Evolutionary conservation across 352 stramenopile genomes (phyloP).

Genomic region (Phytophthora vignae): DNA sequence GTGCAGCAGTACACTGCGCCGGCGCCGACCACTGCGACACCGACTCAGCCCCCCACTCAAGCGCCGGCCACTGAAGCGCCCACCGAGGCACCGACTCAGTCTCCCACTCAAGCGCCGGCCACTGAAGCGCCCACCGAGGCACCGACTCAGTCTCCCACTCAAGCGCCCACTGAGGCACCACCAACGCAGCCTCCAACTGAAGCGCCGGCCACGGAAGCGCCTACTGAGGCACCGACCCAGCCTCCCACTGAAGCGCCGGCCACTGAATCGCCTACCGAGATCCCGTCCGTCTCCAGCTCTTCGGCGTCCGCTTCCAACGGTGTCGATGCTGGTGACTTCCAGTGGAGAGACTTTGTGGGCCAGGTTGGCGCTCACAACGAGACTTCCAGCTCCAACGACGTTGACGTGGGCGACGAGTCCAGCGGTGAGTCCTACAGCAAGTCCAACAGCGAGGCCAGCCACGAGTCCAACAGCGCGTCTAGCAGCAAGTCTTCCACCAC

Average conservation of each 20-base stretch:
- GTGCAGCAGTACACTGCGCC: slow-evolving; percentile 29
- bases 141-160: not conserved
- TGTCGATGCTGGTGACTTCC: slow-evolving; percentile 23
- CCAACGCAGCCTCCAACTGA: not conserved
- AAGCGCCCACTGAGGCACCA: no score
- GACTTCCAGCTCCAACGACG: slow-evolving; percentile 23
- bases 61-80: slow-evolving; percentile 28
- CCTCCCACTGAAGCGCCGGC: slow-evolving; percentile 9
- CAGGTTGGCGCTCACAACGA: slow-evolving; percentile 29
- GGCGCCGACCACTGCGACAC: slow-evolving; percentile 22
- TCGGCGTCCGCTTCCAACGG: slow-evolving; percentile 20
- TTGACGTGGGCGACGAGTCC: slow-evolving; percentile 30
- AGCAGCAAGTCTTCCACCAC: slow-evolving; percentile 6
- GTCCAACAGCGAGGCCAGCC: not conserved
- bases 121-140: not conserved
- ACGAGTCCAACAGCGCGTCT: slow-evolving; percentile 11
- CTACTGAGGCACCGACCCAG: slow-evolving; percentile 4
- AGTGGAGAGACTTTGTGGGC: slow-evolving; percentile 31
- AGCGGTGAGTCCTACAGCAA: slow-evolving; percentile 5
- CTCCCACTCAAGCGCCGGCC: slow-evolving; percentile 18
- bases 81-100: slow-evolving; percentile 8
- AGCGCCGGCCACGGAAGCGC: slow-evolving; percentile 3
- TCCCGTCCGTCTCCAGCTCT: slow-evolving; percentile 13
- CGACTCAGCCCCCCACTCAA: slow-evolving; percentile 12
- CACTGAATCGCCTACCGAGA: not conserved